Evolutionary conservation across 768 basidiomycete genomes (phyloP).

Genomic region (Suillus brevipes): DNA sequence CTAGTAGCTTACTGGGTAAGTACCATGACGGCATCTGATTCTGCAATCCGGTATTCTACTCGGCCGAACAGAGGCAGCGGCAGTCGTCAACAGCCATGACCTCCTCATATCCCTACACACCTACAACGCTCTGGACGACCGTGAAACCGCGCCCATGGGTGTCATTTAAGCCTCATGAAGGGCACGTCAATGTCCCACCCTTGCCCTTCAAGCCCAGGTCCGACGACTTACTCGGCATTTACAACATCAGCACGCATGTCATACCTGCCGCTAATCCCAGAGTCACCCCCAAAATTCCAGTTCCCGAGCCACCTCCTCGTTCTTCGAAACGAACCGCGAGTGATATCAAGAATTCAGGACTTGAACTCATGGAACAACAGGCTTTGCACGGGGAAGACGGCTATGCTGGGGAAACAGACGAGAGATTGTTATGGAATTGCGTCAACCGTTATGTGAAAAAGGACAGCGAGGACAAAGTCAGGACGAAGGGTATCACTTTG

Average conservation of each 20-base stretch:
- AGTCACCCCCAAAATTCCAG: slow-evolving; percentile 21
- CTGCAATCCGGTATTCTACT: not conserved
- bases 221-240: slow-evolving; percentile 20
- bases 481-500: slow-evolving; percentile 56
- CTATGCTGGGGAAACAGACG: slow-evolving; percentile 14
- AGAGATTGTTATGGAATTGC: slow-evolving; percentile 61
- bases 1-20: too few species aligned
- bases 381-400: slow-evolving; percentile 13
- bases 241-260: slow-evolving; percentile 30
- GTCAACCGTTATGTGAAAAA: slow-evolving; percentile 65
- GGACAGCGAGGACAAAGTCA: slow-evolving; percentile 10
- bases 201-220: slow-evolving; percentile 22
- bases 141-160: slow-evolving; percentile 24
- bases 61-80: too few species aligned
- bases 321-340: slow-evolving; percentile 2
- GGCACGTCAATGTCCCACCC: slow-evolving; percentile 9
- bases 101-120: slow-evolving; percentile 22
- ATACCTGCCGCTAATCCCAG: slow-evolving; percentile 31
- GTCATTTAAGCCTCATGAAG: slow-evolving; percentile 18
- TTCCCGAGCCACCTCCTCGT: slow-evolving; percentile 21
- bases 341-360: slow-evolving; percentile 13
- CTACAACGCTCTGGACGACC: slow-evolving; percentile 18
- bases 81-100: not conserved
- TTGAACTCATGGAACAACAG: slow-evolving; percentile 22
- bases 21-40: not conserved